phyloP scores from a whole-genome alignment of 495 filamentous ascomycete genomes.

The Talaromyces borbonicus region DNA sequence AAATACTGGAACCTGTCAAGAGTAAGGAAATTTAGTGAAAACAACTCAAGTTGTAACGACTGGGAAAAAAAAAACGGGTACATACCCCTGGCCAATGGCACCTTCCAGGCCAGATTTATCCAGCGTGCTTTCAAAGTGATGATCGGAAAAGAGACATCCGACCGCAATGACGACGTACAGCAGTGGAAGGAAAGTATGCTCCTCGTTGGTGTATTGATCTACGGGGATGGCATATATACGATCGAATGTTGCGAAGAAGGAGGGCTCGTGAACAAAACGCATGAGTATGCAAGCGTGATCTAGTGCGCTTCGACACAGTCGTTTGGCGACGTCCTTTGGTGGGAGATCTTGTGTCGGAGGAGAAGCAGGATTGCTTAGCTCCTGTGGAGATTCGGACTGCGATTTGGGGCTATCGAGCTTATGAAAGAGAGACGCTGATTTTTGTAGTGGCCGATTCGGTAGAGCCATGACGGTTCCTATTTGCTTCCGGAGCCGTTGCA shows the following conservation, averaged over 20 bases:
- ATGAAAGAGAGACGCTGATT: conserved; percentile 27
- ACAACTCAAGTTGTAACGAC: background rate
- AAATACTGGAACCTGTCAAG: conserved; percentile 75
- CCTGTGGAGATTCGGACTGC: conserved; percentile 48
- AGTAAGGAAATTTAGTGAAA: conserved; percentile 6
- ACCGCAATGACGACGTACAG: conserved; percentile 77
- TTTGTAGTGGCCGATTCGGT: conserved; percentile 22
- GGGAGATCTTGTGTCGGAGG: conserved; percentile 62
- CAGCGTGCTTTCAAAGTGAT: conserved; percentile 31
- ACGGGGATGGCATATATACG: conserved; percentile 64
- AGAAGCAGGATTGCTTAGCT: conserved; percentile 22
- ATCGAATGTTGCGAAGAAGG: conserved; percentile 70
- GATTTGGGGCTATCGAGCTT: conserved; percentile 68
- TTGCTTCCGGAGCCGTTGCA: conserved; percentile 75
- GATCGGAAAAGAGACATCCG: conserved; percentile 67
- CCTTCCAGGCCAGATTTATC: conserved; percentile 54
- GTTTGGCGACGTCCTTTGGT: conserved; percentile 50
- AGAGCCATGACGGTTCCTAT: conserved; percentile 53
- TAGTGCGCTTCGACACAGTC: conserved; percentile 66
- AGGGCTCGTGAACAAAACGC: conserved; percentile 79
- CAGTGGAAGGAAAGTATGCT: conserved; percentile 73
- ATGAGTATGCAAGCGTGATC: conserved; percentile 77
- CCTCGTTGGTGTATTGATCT: conserved; percentile 60
- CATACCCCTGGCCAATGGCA: conserved; percentile 73
- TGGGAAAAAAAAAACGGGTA: background rate